These are phyloP conservation scores for Oryza glumipatula DNA, from an alignment of 176 grass and related monocot species.

Conservation along the genomic window DNA sequence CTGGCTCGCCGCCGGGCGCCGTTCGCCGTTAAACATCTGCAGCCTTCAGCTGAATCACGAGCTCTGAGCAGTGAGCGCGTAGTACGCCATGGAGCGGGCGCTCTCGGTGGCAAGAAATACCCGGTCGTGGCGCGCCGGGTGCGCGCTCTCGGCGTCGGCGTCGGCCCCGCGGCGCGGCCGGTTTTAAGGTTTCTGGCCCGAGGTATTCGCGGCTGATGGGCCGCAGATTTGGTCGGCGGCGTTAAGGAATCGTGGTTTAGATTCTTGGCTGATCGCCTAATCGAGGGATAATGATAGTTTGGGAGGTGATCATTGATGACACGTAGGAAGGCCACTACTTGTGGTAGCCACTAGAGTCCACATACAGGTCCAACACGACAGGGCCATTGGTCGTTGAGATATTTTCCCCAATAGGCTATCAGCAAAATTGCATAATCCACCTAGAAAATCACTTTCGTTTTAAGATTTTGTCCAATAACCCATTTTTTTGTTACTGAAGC, in stretches of 20 bases:
- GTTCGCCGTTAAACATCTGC: neutral
- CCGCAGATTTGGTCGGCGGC: slow-evolving; percentile 18
- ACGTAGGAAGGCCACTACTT: neutral
- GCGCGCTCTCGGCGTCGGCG: neutral
- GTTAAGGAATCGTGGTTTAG: neutral
- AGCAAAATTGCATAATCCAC: too few relatives aligned
- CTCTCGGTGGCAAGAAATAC: slow-evolving; percentile 23
- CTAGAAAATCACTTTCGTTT: too few relatives aligned
- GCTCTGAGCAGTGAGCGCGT: too few relatives aligned
- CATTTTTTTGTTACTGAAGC: too few relatives aligned
- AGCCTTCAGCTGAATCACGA: neutral
- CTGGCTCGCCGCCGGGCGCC: neutral
- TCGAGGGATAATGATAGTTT: neutral
- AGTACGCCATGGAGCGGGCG: neutral
- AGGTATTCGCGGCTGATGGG: slow-evolving; percentile 15
- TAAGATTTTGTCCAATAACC: too few relatives aligned
- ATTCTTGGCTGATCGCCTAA: neutral
- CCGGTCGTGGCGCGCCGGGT: neutral
- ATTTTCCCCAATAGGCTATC: too few relatives aligned
- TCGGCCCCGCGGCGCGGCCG: neutral
- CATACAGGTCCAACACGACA: neutral
- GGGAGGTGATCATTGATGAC: neutral
- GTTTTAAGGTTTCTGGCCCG: slow-evolving; percentile 20
- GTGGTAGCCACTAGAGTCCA: neutral
- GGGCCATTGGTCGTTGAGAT: too few relatives aligned